A percentile compares a stretch with the other conserved stretches of the same genome.
Evolutionary conservation across 2,329 filamentous ascomycete species (phyloP).

Genomic region (Sporothrix phasma): DNA sequence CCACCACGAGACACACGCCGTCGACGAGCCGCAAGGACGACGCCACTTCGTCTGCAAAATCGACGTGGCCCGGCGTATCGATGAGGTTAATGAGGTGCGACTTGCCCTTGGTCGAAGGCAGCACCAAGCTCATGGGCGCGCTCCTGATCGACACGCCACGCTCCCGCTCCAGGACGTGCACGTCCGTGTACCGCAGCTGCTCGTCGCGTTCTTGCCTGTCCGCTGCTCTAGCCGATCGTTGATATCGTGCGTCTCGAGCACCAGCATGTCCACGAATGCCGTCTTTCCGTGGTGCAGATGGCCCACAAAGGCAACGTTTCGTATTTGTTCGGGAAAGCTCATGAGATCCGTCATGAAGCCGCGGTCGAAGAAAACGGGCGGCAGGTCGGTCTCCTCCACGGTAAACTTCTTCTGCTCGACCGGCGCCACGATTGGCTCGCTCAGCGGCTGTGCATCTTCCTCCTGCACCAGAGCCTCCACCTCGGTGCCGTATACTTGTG

Average conservation of each 20-base stretch:
- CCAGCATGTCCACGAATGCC: conserved; percentile 95
- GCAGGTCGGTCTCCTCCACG: conserved; percentile 83
- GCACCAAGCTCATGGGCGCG: conserved; percentile 84
- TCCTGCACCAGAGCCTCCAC: conserved; percentile 95
- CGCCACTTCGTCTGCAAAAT: conserved; percentile 96
- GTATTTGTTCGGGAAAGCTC: conserved; percentile 89
- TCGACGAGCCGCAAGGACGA: conserved; percentile 79
- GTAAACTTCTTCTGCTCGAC: conserved; percentile 94
- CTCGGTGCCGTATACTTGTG: conserved; percentile 87
- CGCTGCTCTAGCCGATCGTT: conserved; percentile 67
- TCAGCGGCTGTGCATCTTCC: conserved; percentile 88
- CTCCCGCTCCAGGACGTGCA: conserved; percentile 80
- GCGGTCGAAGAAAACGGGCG: conserved; percentile 76
- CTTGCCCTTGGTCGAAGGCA: conserved; percentile 83
- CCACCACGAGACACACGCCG: conserved; percentile 85
- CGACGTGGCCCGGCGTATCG: conserved; percentile 94
- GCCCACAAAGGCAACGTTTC: conserved; percentile 84
- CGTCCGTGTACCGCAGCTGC: conserved; percentile 89
- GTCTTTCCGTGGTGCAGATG: conserved; percentile 98
- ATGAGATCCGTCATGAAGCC: conserved; percentile 92
- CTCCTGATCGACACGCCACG: conserved; percentile 86
- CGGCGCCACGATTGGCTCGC: conserved; percentile 87
- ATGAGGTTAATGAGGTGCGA: conserved; percentile 91
- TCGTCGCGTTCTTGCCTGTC: conserved; percentile 74
- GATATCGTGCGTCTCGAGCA: conserved; percentile 88